Evolutionary conservation across 257 asterid species (phyloP), one percentile per base, ranked within the genome.

Genomic region (Fraxinus americana): DNA sequence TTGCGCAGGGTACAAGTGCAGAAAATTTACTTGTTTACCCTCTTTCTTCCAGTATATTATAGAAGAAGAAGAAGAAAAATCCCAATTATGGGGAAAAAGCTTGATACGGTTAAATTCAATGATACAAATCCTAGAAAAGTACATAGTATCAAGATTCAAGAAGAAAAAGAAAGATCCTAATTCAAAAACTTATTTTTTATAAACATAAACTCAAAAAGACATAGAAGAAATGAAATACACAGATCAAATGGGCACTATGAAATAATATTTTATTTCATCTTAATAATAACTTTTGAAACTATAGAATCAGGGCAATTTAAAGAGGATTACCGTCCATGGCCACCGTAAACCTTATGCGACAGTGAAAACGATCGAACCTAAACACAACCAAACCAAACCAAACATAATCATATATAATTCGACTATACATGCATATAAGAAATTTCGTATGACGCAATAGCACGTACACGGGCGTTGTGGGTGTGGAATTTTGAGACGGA

Each of bases 271-370:
- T 11, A 8, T 23, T 8, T 25, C 41, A 38, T 38, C 41, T 38
- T 38, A 38, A 38, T 2, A 2, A 21, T 13, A 63, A n/a, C 2
- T 2, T 9, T 7, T 9, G 32, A 8, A 63, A 63, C 35, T 25
- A 25, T 23, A 63, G 69, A 63, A 63, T 25, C 13, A 16, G 35
- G 69, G 66, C 52, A 45, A 72, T 23, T 48, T 38, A 30, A 45
- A 50, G 45, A 48, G 73, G 38, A 30, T 23, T 85, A 85, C 88
- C 88, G 78, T 85, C 86, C 88, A 85, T 85, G 61, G 65, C 21
- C 75, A 69, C 79, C 68, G 76, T 73, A 27, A 72, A 72, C 72
- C 73, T 70, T 69, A 52, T 21, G 80, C 41, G 41, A 61, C 7
- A 75, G 76, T 76, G 84, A 80, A 45, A 77, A 63, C 76, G 75